Evolutionary conservation across 805 yeast genomes (phyloP).

Genomic region (Ogataea polymorpha): DNA sequence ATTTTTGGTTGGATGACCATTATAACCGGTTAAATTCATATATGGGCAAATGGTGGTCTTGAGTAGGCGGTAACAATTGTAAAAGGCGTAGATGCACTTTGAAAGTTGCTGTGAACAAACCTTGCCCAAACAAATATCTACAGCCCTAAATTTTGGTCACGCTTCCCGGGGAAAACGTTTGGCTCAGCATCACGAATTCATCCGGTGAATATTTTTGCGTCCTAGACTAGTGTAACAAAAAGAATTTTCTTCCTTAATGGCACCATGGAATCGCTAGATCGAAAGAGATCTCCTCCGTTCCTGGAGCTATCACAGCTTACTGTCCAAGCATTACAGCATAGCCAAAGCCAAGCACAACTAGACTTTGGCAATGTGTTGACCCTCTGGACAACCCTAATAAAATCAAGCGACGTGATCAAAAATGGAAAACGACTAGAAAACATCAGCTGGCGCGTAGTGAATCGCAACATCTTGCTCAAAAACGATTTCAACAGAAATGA

Average conservation of each 20-base stretch:
- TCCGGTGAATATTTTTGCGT: constrained; percentile 8
- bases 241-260: constrained; percentile 1
- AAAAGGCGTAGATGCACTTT: too few relatives aligned
- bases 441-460: constrained; percentile 36
- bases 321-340: constrained; percentile 22
- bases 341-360: constrained; percentile 22
- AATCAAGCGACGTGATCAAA: constrained; percentile 30
- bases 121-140: neutral
- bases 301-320: constrained; percentile 31
- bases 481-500: constrained; percentile 25
- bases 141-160: constrained; percentile 5
- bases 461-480: constrained; percentile 28
- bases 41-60: too few relatives aligned
- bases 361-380: constrained; percentile 40
- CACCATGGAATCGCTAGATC: constrained; percentile 23
- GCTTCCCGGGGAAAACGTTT: constrained; percentile 6
- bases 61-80: too few relatives aligned
- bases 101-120: neutral
- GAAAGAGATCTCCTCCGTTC: constrained; percentile 31
- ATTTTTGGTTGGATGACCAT: neutral
- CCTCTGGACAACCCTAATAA: constrained; percentile 40
- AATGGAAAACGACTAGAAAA: constrained; percentile 36
- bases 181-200: constrained; percentile 1
- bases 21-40: too few relatives aligned
- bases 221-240: neutral